Evolutionary conservation across 2,329 filamentous ascomycete genomes (phyloP).

Genomic region (Penicillium psychrosexuale): DNA sequence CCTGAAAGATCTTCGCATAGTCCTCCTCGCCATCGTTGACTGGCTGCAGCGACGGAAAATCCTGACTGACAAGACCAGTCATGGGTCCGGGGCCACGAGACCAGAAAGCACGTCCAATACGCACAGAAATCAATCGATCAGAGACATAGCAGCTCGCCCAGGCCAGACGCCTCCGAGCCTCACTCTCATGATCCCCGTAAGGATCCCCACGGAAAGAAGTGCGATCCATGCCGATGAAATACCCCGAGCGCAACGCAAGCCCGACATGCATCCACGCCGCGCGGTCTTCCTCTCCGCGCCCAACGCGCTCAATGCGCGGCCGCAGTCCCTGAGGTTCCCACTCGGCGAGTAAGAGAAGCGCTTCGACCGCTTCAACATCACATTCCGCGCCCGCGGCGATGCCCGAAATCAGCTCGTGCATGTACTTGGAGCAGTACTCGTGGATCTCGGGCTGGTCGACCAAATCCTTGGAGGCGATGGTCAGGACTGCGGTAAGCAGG

Average conservation of each 20-base stretch:
- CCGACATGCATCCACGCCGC: slow-evolving; percentile 77
- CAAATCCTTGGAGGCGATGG: slow-evolving; percentile 69
- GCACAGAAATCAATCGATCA: slow-evolving; percentile 66
- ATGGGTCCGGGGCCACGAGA: slow-evolving; percentile 67
- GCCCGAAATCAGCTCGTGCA: slow-evolving; percentile 65
- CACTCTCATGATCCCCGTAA: slow-evolving; percentile 57
- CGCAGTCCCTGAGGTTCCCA: slow-evolving; percentile 68
- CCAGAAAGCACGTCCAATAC: slow-evolving; percentile 71
- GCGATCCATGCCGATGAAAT: slow-evolving; percentile 67
- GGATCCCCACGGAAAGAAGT: slow-evolving; percentile 63
- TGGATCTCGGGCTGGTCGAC: slow-evolving; percentile 62
- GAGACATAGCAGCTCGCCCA: slow-evolving; percentile 69
- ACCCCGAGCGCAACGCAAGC: slow-evolving; percentile 65
- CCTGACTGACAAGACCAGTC: slow-evolving; percentile 61
- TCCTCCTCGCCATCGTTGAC: slow-evolving; percentile 60
- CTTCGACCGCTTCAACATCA: slow-evolving; percentile 68
- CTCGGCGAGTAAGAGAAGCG: slow-evolving; percentile 66
- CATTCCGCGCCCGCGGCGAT: slow-evolving; percentile 65
- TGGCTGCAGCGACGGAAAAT: slow-evolving; percentile 65
- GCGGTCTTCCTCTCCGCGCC: slow-evolving; percentile 69
- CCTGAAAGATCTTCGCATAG: slow-evolving; percentile 66
- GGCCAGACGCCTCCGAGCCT: slow-evolving; percentile 62
- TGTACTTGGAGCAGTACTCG: slow-evolving; percentile 64
- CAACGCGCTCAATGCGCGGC: slow-evolving; percentile 59
- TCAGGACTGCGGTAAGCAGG: slow-evolving; percentile 66